A percentile compares a stretch with the other conserved stretches of the same genome.
Conservation (phyloP, 805 yeast species). For the Tetrapisispora arboricola region DNA sequence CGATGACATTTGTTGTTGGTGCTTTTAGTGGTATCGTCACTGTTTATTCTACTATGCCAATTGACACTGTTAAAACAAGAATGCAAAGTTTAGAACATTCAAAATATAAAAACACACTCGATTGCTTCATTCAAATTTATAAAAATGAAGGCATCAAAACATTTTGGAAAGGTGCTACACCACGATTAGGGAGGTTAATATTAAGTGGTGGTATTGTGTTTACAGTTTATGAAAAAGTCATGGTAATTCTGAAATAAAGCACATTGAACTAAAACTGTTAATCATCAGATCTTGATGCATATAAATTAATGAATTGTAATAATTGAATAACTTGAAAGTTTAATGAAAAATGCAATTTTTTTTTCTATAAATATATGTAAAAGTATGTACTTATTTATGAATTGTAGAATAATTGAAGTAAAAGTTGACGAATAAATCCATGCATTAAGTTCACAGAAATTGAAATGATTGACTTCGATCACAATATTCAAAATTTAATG, state of each 20-base stretch:
- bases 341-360: no score
- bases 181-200: conserved; percentile 83
- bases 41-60: conserved; percentile 90
- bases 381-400: no score
- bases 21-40: conserved; percentile 84
- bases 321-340: no score
- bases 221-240: conserved; percentile 87
- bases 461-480: no score
- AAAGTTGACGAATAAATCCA: no score
- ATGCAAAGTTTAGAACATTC: conserved; percentile 88
- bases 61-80: conserved; percentile 91
- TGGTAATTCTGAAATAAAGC: conserved; percentile 33
- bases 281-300: no score
- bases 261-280: not conserved
- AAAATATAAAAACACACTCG: conserved; percentile 60
- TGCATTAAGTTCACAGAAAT: no score
- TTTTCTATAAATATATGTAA: no score
- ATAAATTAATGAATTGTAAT: no score
- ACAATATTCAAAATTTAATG: no score
- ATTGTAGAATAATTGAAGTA: no score
- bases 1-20: conserved; percentile 78
- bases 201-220: conserved; percentile 96
- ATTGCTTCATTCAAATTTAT: conserved; percentile 74
- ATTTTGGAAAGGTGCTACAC: conserved; percentile 98
- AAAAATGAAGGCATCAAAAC: conserved; percentile 82